phyloP scores from a whole-genome alignment of 257 asterid species.

The Orobanche coerulescens region DNA sequence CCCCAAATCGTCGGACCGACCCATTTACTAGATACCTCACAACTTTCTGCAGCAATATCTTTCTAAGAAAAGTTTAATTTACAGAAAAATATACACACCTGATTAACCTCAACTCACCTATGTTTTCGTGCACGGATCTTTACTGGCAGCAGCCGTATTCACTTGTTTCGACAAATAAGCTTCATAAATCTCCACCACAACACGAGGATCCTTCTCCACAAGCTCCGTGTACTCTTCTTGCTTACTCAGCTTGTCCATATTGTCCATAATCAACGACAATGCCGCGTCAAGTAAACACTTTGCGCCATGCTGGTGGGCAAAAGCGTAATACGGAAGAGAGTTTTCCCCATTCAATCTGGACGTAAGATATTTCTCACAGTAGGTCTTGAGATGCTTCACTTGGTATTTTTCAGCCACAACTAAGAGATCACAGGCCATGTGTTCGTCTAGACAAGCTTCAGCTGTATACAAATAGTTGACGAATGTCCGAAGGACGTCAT shows the following conservation, averaged over 20 bases:
- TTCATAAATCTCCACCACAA: constrained; percentile 71
- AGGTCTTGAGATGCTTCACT: constrained; percentile 71
- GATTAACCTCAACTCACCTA: no score
- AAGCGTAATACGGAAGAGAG: constrained; percentile 65
- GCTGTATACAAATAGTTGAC: constrained; percentile 72
- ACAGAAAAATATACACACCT: no score
- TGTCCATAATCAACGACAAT: constrained; percentile 53
- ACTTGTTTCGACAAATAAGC: constrained; percentile 67
- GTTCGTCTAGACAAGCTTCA: constrained; percentile 69
- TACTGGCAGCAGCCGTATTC: constrained; percentile 73
- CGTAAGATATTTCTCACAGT: constrained; percentile 68
- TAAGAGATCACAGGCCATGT: constrained; percentile 71
- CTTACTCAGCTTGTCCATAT: constrained; percentile 66
- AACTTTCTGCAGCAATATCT: no score
- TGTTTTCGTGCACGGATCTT: constrained; percentile 30
- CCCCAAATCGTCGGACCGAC: no score
- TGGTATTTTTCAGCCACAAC: constrained; percentile 78
- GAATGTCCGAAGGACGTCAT: constrained; percentile 64
- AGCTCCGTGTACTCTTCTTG: constrained; percentile 65
- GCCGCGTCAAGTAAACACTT: constrained; percentile 63
- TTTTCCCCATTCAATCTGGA: constrained; percentile 65
- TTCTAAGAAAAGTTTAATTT: no score
- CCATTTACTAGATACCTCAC: no score
- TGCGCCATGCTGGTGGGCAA: constrained; percentile 70
- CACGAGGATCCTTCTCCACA: constrained; percentile 77